Percentiles rank a stretch among this genome's conserved stretches.
Conservation (phyloP, 208 protist genomes). For the Acanthamoeba castellanii region DNA sequence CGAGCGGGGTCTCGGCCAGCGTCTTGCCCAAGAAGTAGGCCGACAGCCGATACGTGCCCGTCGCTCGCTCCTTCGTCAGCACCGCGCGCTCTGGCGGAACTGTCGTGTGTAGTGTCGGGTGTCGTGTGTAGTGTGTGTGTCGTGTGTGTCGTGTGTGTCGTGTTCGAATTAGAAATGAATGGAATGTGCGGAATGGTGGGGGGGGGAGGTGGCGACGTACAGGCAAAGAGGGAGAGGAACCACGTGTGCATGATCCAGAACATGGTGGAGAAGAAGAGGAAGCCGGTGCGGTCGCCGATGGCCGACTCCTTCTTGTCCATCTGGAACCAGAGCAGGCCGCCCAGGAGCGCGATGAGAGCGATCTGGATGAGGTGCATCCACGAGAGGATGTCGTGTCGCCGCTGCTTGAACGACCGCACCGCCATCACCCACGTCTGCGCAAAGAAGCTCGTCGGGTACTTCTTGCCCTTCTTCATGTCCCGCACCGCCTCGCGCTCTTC, state of each 20-base stretch:
- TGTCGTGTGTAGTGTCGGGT: too few relatives aligned
- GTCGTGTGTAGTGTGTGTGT: too few relatives aligned
- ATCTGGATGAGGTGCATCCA: conserved; percentile 76
- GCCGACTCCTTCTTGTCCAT: conserved; percentile 73
- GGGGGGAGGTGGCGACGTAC: too few relatives aligned
- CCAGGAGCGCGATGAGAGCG: conserved; percentile 69
- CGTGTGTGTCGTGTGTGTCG: too few relatives aligned
- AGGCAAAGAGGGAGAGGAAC: conserved; percentile 55
- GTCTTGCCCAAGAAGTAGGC: conserved; percentile 82
- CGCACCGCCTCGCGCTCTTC: neutral
- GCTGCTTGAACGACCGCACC: conserved; percentile 64
- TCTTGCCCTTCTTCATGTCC: conserved; percentile 34
- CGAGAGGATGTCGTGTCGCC: conserved; percentile 46
- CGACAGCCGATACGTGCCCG: conserved; percentile 65
- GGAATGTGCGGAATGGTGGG: too few relatives aligned
- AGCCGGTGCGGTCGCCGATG: conserved; percentile 69
- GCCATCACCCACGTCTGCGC: conserved; percentile 40
- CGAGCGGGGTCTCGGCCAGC: conserved; percentile 71
- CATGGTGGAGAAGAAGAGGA: conserved; percentile 80
- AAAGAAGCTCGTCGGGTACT: conserved; percentile 28
- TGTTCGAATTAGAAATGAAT: too few relatives aligned
- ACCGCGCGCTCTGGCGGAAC: conserved; percentile 62
- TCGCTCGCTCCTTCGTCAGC: conserved; percentile 76
- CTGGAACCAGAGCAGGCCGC: conserved; percentile 80
- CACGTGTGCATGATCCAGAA: conserved; percentile 77